Conservation (phyloP, 129 eudicot genomes). For the Kitagawia praeruptora region DNA sequence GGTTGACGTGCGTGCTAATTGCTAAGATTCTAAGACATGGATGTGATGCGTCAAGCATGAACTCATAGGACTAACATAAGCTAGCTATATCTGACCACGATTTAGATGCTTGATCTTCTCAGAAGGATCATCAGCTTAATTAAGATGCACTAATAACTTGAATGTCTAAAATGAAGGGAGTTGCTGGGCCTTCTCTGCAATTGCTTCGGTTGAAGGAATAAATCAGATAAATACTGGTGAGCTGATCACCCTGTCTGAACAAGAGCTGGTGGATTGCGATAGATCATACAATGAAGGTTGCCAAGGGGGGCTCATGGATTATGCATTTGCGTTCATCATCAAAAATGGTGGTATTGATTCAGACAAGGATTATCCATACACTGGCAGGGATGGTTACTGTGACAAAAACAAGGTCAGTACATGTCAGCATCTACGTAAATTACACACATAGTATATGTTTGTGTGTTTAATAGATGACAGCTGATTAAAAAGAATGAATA, state of each 20-base stretch:
- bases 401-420: conserved; percentile 40
- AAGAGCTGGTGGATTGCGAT: conserved; percentile 48
- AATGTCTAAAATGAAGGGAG: conserved; percentile 30
- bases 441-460: background rate
- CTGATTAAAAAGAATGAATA: background rate
- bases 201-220: conserved; percentile 40
- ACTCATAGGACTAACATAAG: background rate
- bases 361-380: conserved; percentile 44
- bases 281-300: conserved; percentile 46
- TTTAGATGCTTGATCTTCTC: background rate
- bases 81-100: background rate
- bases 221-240: conserved; percentile 41
- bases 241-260: conserved; percentile 37
- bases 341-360: conserved; percentile 47
- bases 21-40: background rate
- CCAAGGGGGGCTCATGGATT: conserved; percentile 47
- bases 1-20: background rate
- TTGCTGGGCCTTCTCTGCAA: conserved; percentile 48
- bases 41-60: background rate
- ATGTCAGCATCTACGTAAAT: background rate
- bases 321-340: conserved; percentile 45
- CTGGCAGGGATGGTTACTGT: conserved; percentile 39
- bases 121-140: no score
- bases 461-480: background rate
- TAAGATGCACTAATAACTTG: background rate